Conservation (phyloP, 2,329 filamentous ascomycete genomes). For the Sclerotinia borealis region DNA sequence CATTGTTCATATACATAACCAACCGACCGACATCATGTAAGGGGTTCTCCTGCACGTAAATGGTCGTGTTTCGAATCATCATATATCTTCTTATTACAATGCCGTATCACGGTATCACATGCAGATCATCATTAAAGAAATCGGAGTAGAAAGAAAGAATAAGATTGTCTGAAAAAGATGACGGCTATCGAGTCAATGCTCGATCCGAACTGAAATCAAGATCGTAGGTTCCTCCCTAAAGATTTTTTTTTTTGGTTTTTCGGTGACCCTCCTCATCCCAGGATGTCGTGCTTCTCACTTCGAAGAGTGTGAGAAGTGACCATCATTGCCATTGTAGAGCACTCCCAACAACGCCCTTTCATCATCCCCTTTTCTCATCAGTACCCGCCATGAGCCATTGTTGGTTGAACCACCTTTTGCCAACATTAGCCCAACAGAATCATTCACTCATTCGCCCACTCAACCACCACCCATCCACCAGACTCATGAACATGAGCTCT, state of each 20-base stretch:
- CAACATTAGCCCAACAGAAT: slow-evolving; percentile 16
- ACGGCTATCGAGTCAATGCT: slow-evolving; percentile 24
- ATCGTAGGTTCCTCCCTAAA: slow-evolving; percentile 18
- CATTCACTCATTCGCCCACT: neutral
- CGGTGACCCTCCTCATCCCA: slow-evolving; percentile 13
- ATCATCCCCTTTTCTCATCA: slow-evolving; percentile 17
- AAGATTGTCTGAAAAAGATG: slow-evolving; percentile 20
- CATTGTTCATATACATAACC: neutral
- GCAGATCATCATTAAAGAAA: neutral
- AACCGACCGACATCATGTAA: neutral
- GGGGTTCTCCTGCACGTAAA: neutral
- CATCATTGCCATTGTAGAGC: slow-evolving; percentile 22
- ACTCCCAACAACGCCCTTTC: slow-evolving; percentile 17
- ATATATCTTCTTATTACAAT: neutral
- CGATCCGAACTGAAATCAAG: slow-evolving; percentile 22
- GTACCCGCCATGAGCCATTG: neutral
- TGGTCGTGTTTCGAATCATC: neutral
- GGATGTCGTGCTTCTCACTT: slow-evolving; percentile 26
- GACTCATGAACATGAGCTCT: slow-evolving; percentile 21
- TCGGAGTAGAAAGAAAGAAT: slow-evolving; percentile 17
- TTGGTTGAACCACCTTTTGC: slow-evolving; percentile 15
- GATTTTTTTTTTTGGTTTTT: slow-evolving; percentile 21
- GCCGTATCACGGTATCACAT: slow-evolving; percentile 3
- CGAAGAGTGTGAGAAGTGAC: slow-evolving; percentile 26
- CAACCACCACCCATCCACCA: slow-evolving; percentile 18